A percentile compares a stretch with the other conserved stretches of the same genome.
Evolutionary conservation across 129 eudicot species (phyloP).

Genomic region (Erigeron canadensis): DNA sequence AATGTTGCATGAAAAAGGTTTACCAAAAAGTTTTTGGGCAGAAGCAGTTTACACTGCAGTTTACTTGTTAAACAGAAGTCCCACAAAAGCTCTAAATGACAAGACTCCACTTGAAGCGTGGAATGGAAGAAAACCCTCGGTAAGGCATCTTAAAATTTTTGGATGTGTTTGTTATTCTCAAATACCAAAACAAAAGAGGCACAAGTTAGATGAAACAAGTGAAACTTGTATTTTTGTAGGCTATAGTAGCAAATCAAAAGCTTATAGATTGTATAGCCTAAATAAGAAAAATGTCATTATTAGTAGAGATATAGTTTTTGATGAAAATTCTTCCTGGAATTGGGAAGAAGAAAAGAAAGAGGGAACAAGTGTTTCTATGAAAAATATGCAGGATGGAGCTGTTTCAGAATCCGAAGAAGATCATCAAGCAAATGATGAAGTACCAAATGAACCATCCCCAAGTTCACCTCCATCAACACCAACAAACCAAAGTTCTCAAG

Average conservation of each 20-base stretch:
- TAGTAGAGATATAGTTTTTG: background rate
- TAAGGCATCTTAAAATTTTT: background rate
- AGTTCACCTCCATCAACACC: background rate
- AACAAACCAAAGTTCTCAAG: background rate
- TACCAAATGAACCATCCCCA: background rate
- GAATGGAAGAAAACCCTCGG: constrained; percentile 6
- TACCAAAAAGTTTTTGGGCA: background rate
- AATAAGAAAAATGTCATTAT: background rate
- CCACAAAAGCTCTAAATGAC: background rate
- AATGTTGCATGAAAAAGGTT: background rate
- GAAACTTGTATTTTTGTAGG: background rate
- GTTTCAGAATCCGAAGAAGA: background rate
- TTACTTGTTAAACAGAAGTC: background rate
- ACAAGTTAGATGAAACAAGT: background rate
- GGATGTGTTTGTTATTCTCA: background rate
- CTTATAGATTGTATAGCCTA: background rate
- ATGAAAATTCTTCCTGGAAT: background rate
- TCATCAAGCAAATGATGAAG: background rate
- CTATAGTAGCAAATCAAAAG: background rate
- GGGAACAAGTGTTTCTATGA: background rate
- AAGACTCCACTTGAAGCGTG: constrained; percentile 1
- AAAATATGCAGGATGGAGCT: no score
- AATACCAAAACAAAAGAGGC: background rate
- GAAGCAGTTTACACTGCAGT: background rate
- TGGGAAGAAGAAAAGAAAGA: background rate